A percentile compares a stretch with the other conserved stretches of the same genome.
Conservation (phyloP, 1,139 yeast species). For the Williopsis jadinii region DNA sequence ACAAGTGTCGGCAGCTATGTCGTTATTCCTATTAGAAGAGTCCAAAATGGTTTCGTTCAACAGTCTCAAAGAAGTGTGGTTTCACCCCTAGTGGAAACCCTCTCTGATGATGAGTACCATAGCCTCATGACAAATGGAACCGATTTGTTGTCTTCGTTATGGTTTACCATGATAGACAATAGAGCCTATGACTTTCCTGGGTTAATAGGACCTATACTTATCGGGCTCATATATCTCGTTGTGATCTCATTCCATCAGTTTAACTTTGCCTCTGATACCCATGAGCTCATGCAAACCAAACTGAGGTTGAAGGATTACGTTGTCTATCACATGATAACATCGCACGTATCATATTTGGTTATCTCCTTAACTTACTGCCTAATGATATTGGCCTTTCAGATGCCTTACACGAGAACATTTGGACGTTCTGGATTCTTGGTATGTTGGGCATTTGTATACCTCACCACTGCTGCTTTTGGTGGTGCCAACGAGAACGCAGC, state of each 20-base stretch:
- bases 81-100: slow-evolving; percentile 6
- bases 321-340: slow-evolving; percentile 32
- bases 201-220: slow-evolving; percentile 50
- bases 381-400: slow-evolving; percentile 39
- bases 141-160: slow-evolving; percentile 5
- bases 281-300: slow-evolving; percentile 33
- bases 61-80: slow-evolving; percentile 4
- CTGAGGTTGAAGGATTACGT: slow-evolving; percentile 34
- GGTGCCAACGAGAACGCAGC: slow-evolving; percentile 41
- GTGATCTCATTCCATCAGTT: slow-evolving; percentile 37
- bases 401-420: slow-evolving; percentile 28
- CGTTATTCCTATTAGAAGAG: slow-evolving; percentile 25
- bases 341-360: slow-evolving; percentile 38
- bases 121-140: slow-evolving; percentile 33
- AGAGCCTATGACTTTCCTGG: slow-evolving; percentile 37
- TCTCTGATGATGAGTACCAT: slow-evolving; percentile 30
- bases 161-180: slow-evolving; percentile 32
- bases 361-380: slow-evolving; percentile 36
- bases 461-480: slow-evolving; percentile 45
- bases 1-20: slow-evolving; percentile 32
- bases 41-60: slow-evolving; percentile 20
- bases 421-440: slow-evolving; percentile 46
- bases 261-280: slow-evolving; percentile 40
- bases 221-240: slow-evolving; percentile 61
- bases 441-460: slow-evolving; percentile 37